phyloP scores from a whole-genome alignment of 352 stramenopile genomes.

The Blastocystis hominis region DNA sequence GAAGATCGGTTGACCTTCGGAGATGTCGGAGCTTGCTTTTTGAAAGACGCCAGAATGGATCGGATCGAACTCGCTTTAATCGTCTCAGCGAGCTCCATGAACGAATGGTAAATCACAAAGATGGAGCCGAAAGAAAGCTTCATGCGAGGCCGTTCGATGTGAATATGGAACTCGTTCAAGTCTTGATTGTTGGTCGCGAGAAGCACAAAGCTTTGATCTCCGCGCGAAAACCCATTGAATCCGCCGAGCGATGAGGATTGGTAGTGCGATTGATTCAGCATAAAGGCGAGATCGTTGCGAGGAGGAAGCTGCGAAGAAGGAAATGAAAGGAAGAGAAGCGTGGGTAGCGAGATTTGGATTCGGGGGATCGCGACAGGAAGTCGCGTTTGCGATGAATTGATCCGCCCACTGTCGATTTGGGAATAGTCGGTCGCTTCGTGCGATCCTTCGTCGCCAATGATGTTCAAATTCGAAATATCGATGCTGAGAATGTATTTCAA shows the following conservation, averaged over 20 bases:
- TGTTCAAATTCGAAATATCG: background rate
- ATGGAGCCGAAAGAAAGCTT: slow-evolving; percentile 10
- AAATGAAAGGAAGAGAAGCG: background rate
- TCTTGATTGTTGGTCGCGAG: background rate
- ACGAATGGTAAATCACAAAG: background rate
- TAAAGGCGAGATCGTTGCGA: background rate
- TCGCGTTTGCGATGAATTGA: background rate
- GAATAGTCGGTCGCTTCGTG: background rate
- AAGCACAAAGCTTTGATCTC: background rate
- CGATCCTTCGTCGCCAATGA: background rate
- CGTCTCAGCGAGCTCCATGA: background rate
- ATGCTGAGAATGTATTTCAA: background rate
- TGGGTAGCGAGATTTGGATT: background rate
- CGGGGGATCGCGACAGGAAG: slow-evolving; percentile 12
- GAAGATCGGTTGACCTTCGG: background rate
- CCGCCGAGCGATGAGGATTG: background rate
- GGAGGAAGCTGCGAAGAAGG: background rate
- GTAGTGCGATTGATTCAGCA: background rate
- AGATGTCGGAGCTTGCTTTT: background rate
- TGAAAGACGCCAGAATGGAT: background rate
- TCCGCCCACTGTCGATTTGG: background rate
- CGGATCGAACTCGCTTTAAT: background rate
- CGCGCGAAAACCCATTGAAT: background rate
- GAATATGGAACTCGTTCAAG: background rate
- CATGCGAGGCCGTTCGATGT: background rate